phyloP scores from a whole-genome alignment of 2,329 filamentous ascomycete species.

The Botrytis elliptica region DNA sequence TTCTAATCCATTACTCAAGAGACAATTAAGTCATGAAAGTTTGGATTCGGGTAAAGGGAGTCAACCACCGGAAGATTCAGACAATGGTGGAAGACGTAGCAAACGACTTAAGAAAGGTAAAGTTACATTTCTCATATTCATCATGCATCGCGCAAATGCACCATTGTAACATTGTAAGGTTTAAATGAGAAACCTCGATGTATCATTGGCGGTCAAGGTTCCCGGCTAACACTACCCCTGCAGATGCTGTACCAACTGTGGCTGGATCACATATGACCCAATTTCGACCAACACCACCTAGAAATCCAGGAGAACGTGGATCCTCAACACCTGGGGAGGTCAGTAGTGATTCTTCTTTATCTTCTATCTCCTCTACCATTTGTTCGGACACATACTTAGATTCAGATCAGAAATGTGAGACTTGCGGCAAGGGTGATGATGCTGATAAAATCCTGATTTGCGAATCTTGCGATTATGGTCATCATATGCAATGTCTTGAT shows the following conservation, averaged over 20 bases:
- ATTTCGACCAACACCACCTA: conserved; percentile 77
- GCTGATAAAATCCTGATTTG: conserved; percentile 71
- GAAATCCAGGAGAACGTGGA: conserved; percentile 52
- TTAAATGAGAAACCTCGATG: conserved; percentile 21
- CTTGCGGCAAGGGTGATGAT: conserved; percentile 78
- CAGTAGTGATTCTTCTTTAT: conserved; percentile 54
- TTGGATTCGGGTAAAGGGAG: conserved; percentile 38
- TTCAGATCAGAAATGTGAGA: conserved; percentile 69
- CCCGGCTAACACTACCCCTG: conserved; percentile 42
- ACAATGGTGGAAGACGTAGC: conserved; percentile 74
- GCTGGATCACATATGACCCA: conserved; percentile 96
- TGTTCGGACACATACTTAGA: conserved; percentile 36
- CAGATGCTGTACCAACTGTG: conserved; percentile 73
- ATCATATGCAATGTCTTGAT: conserved; percentile 84
- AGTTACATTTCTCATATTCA: conserved; percentile 32
- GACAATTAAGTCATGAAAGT: conserved; percentile 65
- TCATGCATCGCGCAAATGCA: conserved; percentile 11
- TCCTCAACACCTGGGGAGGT: conserved; percentile 50
- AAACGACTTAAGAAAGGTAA: conserved; percentile 89
- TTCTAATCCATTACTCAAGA: conserved; percentile 63
- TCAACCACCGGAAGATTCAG: conserved; percentile 47
- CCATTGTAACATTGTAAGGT: conserved; percentile 15
- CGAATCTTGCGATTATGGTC: conserved; percentile 88
- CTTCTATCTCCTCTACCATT: conserved; percentile 12
- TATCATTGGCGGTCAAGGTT: conserved; percentile 31